These are phyloP conservation scores for Hansenula lynferdii DNA, from an alignment of 1,139 yeast species.

Conservation along the genomic window DNA sequence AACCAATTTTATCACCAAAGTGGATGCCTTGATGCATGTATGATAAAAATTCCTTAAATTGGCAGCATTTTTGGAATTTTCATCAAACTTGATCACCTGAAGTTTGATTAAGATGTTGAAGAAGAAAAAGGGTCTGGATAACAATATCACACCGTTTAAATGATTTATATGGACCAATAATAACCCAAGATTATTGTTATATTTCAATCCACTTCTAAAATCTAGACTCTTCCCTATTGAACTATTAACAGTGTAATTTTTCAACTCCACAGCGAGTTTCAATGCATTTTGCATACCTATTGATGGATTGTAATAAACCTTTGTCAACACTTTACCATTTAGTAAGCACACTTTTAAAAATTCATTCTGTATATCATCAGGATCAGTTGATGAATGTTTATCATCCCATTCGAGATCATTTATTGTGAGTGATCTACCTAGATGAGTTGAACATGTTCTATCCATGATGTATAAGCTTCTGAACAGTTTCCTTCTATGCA, in stretches of 20 bases:
- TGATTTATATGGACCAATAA: slow-evolving; percentile 36
- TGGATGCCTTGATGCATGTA: slow-evolving; percentile 34
- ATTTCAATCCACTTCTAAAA: slow-evolving; percentile 7
- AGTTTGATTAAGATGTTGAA: slow-evolving; percentile 26
- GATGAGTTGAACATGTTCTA: slow-evolving; percentile 31
- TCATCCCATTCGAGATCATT: slow-evolving; percentile 41
- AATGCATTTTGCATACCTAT: slow-evolving; percentile 33
- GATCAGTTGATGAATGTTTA: slow-evolving; percentile 17
- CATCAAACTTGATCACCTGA: slow-evolving; percentile 12
- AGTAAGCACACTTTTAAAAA: slow-evolving; percentile 19
- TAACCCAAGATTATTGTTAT: slow-evolving; percentile 24
- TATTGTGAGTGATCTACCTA: slow-evolving; percentile 39
- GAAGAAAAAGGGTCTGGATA: slow-evolving; percentile 44
- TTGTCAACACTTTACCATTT: slow-evolving; percentile 31
- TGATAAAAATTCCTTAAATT: slow-evolving; percentile 26
- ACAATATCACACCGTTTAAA: slow-evolving; percentile 36
- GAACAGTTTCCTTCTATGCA: slow-evolving; percentile 34
- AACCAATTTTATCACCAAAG: slow-evolving; percentile 32
- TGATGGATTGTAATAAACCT: slow-evolving; percentile 33
- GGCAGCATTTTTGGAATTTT: slow-evolving; percentile 14
- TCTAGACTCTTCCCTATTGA: slow-evolving; percentile 18
- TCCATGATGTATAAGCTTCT: slow-evolving; percentile 37
- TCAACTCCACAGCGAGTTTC: slow-evolving; percentile 35
- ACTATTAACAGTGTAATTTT: slow-evolving; percentile 25
- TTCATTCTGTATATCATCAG: slow-evolving; percentile 22